phyloP scores from a whole-genome alignment of 1,284 basidiomycete species.

The Moesziomyces aphidis region DNA sequence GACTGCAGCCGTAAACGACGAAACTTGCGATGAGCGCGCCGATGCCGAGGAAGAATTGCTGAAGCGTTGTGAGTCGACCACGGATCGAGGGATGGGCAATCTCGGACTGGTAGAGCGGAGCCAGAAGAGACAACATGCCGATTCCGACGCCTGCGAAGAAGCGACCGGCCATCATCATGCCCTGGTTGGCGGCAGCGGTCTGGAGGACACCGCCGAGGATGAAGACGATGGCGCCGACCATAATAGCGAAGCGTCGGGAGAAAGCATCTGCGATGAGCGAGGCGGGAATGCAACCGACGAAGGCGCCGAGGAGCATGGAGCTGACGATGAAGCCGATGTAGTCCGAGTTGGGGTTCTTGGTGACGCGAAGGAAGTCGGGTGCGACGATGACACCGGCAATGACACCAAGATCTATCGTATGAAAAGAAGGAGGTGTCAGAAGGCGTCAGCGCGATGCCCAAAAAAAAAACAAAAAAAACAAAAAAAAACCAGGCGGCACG shows the following conservation, averaged over 20 bases:
- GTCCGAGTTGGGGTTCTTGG: constrained; percentile 66
- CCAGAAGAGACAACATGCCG: constrained; percentile 74
- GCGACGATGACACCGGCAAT: constrained; percentile 70
- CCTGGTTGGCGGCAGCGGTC: constrained; percentile 73
- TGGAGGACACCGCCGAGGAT: constrained; percentile 73
- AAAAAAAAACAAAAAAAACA: too few species aligned
- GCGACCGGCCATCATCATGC: constrained; percentile 75
- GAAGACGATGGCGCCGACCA: constrained; percentile 69
- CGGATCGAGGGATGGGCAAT: constrained; percentile 76
- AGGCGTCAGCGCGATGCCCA: too few species aligned
- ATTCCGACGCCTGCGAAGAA: constrained; percentile 73
- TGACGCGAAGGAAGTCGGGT: constrained; percentile 66
- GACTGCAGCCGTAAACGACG: constrained; percentile 69
- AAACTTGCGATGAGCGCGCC: constrained; percentile 70
- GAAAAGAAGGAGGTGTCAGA: too few species aligned
- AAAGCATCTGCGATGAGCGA: constrained; percentile 66
- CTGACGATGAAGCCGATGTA: constrained; percentile 70
- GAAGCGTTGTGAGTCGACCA: constrained; percentile 75
- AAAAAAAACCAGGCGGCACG: too few species aligned
- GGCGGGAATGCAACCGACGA: constrained; percentile 69
- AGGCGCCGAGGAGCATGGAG: constrained; percentile 57
- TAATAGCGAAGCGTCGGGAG: constrained; percentile 68
- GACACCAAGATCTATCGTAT: constrained; percentile 68
- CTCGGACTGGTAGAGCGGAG: constrained; percentile 74
- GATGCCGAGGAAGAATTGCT: constrained; percentile 73